Conservation (phyloP, 805 yeast genomes). For the Candida piceae region DNA sequence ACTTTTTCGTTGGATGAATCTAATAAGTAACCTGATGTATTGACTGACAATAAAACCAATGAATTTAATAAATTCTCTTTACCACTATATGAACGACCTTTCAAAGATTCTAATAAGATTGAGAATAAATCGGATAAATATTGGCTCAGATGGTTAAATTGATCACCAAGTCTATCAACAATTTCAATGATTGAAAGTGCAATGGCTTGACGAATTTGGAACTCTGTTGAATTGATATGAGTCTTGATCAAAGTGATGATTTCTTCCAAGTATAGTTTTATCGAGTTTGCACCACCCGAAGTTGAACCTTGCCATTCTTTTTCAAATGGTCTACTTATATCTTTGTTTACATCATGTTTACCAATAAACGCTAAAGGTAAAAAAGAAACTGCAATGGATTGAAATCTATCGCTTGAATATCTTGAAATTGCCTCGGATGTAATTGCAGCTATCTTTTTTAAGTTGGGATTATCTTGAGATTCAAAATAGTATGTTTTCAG, state of each 20-base stretch:
- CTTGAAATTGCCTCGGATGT: constrained; percentile 64
- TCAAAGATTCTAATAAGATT: constrained; percentile 52
- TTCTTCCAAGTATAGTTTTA: constrained; percentile 65
- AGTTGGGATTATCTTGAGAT: constrained; percentile 33
- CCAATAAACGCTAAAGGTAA: constrained; percentile 80
- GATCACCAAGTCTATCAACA: constrained; percentile 39
- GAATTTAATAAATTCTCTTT: constrained; percentile 75
- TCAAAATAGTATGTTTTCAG: constrained; percentile 58
- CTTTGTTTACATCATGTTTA: constrained; percentile 53
- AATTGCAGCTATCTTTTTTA: constrained; percentile 49
- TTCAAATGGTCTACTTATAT: constrained; percentile 45
- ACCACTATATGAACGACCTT: constrained; percentile 85
- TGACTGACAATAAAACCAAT: constrained; percentile 50
- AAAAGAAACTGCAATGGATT: constrained; percentile 53
- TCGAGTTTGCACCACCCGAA: constrained; percentile 66
- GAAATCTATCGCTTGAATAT: constrained; percentile 65
- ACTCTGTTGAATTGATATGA: constrained; percentile 53
- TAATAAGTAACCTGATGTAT: constrained; percentile 35
- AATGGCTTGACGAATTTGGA: constrained; percentile 61
- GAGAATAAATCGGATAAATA: constrained; percentile 38
- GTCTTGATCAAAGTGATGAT: constrained; percentile 48
- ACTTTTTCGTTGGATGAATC: constrained; percentile 26
- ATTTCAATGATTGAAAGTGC: constrained; percentile 64
- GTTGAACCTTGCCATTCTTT: constrained; percentile 76
- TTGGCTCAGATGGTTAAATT: constrained; percentile 14